phyloP scores from a whole-genome alignment of 768 basidiomycete genomes.

The Gelatoporia subvermispora region DNA sequence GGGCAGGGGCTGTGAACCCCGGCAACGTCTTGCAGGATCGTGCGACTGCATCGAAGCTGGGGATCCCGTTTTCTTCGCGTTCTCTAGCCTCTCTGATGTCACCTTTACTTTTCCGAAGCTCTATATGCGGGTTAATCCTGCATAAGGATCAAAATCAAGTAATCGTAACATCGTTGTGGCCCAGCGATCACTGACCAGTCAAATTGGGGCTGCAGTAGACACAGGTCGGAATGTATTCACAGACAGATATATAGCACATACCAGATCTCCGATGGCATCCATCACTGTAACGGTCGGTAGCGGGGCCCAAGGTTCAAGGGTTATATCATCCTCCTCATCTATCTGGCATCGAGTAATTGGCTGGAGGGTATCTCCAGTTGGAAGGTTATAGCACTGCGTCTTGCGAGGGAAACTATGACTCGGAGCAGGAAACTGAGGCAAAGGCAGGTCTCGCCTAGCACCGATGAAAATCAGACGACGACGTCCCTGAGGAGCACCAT shows the following conservation, averaged over 20 bases:
- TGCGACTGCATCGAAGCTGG: slow-evolving; percentile 37
- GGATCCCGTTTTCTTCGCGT: slow-evolving; percentile 40
- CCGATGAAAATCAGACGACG: slow-evolving; percentile 66
- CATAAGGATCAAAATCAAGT: not conserved
- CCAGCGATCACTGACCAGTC: slow-evolving; percentile 50
- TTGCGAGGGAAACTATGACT: slow-evolving; percentile 44
- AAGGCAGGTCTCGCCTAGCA: slow-evolving; percentile 47
- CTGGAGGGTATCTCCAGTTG: slow-evolving; percentile 36
- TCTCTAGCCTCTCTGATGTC: slow-evolving; percentile 30
- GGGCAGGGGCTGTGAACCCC: slow-evolving; percentile 43
- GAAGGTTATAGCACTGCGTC: slow-evolving; percentile 33
- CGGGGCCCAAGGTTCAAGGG: slow-evolving; percentile 41
- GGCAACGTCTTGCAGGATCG: slow-evolving; percentile 19
- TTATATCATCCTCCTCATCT: not conserved
- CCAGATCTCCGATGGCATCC: slow-evolving; percentile 68
- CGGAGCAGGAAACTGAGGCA: slow-evolving; percentile 64
- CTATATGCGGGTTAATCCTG: slow-evolving; percentile 56
- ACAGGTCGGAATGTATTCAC: not conserved
- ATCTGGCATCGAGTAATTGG: slow-evolving; percentile 35
- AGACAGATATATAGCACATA: slow-evolving; percentile 28
- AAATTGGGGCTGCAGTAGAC: slow-evolving; percentile 47
- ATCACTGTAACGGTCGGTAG: slow-evolving; percentile 51
- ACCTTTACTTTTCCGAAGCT: slow-evolving; percentile 28
- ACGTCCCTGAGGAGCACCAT: slow-evolving; percentile 69
- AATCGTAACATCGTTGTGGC: not conserved